Evolutionary conservation across 1,284 basidiomycete genomes (phyloP), one percentile per base, ranked within the genome.

Genomic region (Ceratobasidium sp.): DNA sequence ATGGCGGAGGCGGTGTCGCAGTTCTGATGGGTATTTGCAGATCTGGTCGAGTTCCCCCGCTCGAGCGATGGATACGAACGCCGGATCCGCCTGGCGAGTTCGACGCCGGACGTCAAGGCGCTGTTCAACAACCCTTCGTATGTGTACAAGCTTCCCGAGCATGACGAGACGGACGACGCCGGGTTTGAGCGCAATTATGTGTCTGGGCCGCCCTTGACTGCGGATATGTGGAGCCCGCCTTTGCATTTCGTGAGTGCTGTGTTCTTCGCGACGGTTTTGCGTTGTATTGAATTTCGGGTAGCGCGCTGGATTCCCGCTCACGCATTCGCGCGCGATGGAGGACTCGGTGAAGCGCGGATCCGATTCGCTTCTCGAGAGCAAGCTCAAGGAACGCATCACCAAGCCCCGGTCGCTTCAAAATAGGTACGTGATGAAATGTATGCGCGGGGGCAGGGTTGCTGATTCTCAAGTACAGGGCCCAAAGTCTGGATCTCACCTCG

Each of bases 61-160:
- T 86, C 89, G 57, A 83, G 88, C 33, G 92, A 93, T 79, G 85
- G 89, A 48, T 88, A 90, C 80, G 93, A 94, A 80, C 88, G 93
- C 71, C 86, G 94, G 57, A 85, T 96, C 64, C 89, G 95, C 62
- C 85, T 96, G 75, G 94, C 94, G 11, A 94, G 91, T 78, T 95
- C 95, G 9, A 94, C 96, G 2, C 94, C 95, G 0, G 95, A 98
- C 80, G 96, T 99, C 75, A 98, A 98, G 83, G 96, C 97, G 0
- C 83, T 98, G 76, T 98, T 99, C 84, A 87, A 94, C 80, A 89
- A 90, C 1, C 90, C 91, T 44, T 87, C 90, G 11, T 93, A 92
- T 79, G 89, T 93, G 77, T 92, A 92, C 79, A 89, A 91, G 78
- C 84, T 93, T 3, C 91, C 93, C 75, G 89, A 92, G 75, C 89